These are phyloP conservation scores for Chaetoceros muelleri DNA, from an alignment of 108 stramenopile species.

Conservation along the genomic window DNA sequence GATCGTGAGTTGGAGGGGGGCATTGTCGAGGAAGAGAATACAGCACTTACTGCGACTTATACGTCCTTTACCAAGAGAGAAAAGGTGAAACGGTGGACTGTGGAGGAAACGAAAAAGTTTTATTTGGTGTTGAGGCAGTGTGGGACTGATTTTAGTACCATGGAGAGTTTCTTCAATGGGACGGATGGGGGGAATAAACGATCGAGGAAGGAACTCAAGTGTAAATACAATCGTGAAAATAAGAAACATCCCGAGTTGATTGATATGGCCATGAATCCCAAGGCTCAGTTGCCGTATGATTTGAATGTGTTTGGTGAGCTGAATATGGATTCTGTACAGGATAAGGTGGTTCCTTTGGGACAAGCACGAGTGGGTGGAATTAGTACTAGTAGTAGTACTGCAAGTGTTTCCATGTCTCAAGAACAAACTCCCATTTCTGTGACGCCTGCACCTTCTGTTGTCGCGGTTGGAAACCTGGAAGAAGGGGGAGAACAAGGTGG, in stretches of 20 bases:
- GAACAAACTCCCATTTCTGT: neutral
- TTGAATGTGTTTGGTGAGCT: slow-evolving; percentile 8
- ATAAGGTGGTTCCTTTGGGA: neutral
- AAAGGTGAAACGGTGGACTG: slow-evolving; percentile 30
- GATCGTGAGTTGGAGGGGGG: slow-evolving; percentile 17
- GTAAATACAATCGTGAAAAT: slow-evolving; percentile 55
- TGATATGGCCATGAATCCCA: slow-evolving; percentile 66
- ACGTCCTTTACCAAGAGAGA: slow-evolving; percentile 38
- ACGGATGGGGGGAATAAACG: slow-evolving; percentile 12
- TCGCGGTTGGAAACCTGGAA: neutral
- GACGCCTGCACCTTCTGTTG: neutral
- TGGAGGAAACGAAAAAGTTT: slow-evolving; percentile 58
- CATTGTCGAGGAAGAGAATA: neutral
- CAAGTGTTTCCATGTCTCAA: too few species aligned
- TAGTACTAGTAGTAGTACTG: neutral
- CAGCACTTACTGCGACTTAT: slow-evolving; percentile 22
- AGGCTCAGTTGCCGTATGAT: slow-evolving; percentile 19
- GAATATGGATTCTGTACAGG: neutral
- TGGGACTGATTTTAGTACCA: slow-evolving; percentile 67
- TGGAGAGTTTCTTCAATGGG: slow-evolving; percentile 46
- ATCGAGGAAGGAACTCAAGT: slow-evolving; percentile 56
- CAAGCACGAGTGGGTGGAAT: neutral
- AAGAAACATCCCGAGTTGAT: slow-evolving; percentile 52
- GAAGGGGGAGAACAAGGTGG: neutral
- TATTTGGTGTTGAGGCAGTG: slow-evolving; percentile 60